Base-by-base conservation (phyloP, 495 filamentous ascomycete species). In the Chaetomidium leptoderma region DNA sequence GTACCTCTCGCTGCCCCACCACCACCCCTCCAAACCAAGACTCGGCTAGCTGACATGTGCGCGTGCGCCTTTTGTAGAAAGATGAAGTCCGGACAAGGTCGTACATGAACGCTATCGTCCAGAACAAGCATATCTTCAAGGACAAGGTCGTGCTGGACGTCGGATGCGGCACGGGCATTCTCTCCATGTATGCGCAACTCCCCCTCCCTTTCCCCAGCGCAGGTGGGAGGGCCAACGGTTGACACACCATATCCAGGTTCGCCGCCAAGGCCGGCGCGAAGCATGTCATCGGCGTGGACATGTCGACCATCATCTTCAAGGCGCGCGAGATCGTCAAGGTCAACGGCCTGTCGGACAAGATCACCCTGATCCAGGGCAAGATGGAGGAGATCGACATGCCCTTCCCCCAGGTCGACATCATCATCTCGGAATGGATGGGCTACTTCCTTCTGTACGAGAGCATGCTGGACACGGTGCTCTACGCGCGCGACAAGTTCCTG, bases 401-500 rank as follows among this genome's bases (percentile, higher is more conserved):
- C 1, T 87, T 91, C 60, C 78, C 82, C 55, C 79, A 92, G 68
- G 92, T 97, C 45, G 92, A 97, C 64, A 91, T 97, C 70, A 96
- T 97, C 63, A 85, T 97, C 55, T 95, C 90, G 2, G 92, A 97
- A 70, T 97, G 92, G 92, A 97, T 97, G 92, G 92, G 92, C 5
- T 97, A 97, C 69, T 87, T 88, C 68, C 78, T 97, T 5, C 81
- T 97, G 8, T 97, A 93, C 69, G 92, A 97, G 78, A 86, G 85
- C 63, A 97, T 97, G 92, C 81, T 97, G 59, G 91, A 95, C 72
- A 95, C 91, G 10, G 92, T 97, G 32, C 76, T 97, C 47, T 91
- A 87, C 59, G 92, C 92, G 23, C 79, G 92, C 43, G 92, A 97
- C 73, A 84, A 78, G 59, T 96, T 90, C 73, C 84, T 97, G 21